A percentile compares a stretch with the other conserved stretches of the same genome.
phyloP scores from a whole-genome alignment of 192 early-diverging fungal genomes.

The Coemansia sp. region DNA sequence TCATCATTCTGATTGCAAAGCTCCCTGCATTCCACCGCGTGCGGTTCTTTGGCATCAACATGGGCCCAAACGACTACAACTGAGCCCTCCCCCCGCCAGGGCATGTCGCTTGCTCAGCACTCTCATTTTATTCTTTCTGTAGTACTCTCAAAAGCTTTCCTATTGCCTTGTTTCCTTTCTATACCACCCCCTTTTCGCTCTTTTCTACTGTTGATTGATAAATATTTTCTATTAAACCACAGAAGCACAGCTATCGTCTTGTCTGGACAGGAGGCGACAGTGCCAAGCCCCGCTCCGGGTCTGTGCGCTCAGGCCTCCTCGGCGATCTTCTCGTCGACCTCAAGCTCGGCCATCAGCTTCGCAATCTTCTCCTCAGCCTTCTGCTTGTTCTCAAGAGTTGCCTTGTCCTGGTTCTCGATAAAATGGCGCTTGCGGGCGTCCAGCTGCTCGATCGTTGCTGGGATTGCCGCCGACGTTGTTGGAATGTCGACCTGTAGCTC shows the following conservation, averaged over 20 bases:
- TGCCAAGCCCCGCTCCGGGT: no score
- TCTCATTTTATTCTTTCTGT: not conserved
- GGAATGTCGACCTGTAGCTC: slow-evolving; percentile 81
- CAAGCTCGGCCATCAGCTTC: slow-evolving; percentile 62
- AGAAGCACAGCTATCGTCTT: not conserved
- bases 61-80: slow-evolving; percentile 54
- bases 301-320: slow-evolving; percentile 10
- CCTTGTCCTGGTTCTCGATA: slow-evolving; percentile 72
- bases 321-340: slow-evolving; percentile 52
- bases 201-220: not conserved
- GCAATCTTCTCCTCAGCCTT: slow-evolving; percentile 85
- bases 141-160: not conserved
- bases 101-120: no score
- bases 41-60: slow-evolving; percentile 94
- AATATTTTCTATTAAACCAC: slow-evolving; percentile 1
- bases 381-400: slow-evolving; percentile 83
- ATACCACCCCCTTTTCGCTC: no score
- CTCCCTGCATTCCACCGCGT: slow-evolving; percentile 87
- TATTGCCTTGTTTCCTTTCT: not conserved
- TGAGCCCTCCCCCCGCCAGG: not conserved
- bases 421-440: slow-evolving; percentile 70
- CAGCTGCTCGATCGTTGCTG: slow-evolving; percentile 70
- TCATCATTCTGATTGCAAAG: slow-evolving; percentile 88
- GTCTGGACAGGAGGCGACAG: no score
- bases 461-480: slow-evolving; percentile 65